Evolutionary conservation across 2,329 filamentous ascomycete species (phyloP), one percentile per base, ranked within the genome.

Genomic region (Apiospora phragmitis): DNA sequence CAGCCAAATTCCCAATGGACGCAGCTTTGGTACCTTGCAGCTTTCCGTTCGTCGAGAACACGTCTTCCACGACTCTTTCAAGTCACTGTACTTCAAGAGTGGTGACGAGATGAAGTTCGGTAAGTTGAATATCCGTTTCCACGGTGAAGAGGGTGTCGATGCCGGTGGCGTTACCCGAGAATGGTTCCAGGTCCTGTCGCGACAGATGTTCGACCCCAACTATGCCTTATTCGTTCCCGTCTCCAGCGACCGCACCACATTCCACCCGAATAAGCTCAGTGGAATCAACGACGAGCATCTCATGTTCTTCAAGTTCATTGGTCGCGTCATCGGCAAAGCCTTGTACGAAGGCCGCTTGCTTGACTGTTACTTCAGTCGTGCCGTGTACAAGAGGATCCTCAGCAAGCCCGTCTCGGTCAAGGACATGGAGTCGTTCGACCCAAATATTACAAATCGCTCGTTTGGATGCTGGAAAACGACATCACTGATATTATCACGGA

Each of bases 281-380:
- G 91, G 91, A 62, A 92, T 98, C 88, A 99, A 99, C 80, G 92
- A 93, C 43, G 95, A 99, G 82, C 97, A 99, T 85, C 83, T 98
- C 71, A 91, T 94, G 86, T 99, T 98, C 88, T 99, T 99, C 90
- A 98, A 98, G 81, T 99, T 99, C 83, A 98, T 99, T 77, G 96
- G 96, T 55, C 93, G 96, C 67, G 94, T 99, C 82, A 99, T 99
- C 76, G 97, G 96, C 77, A 99, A 99, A 83, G 96, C 96, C 47
- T 87, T 99, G 67, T 99, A 98, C 81, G 97, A 99, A 84, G 94
- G 94, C 65, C 93, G 96, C 70, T 91, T 99, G 45, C 90, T 99
- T 41, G 96, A 99, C 81, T 99, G 96, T 82, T 97, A 98, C 87
- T 99, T 99, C 85, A 98, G 95, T 83, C 92, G 96, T 79, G 97